Evolutionary conservation across 441 rosid species (phyloP).

Genomic region (Gossypium davidsonii): DNA sequence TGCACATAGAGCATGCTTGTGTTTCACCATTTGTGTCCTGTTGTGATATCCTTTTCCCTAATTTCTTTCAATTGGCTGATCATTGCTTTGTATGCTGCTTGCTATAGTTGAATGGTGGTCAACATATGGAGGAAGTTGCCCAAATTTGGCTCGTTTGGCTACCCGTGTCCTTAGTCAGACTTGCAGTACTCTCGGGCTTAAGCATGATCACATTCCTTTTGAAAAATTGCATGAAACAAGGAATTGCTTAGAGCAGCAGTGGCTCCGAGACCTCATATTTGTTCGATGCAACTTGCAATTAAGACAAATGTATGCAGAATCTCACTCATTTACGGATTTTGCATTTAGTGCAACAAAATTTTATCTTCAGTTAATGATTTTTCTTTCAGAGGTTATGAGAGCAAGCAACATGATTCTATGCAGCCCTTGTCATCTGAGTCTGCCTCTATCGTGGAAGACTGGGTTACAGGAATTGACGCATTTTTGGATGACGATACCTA

Average conservation of each 20-base stretch:
- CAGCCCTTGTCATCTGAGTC: constrained; percentile 53
- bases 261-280: constrained; percentile 50
- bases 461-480: constrained; percentile 53
- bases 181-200: constrained; percentile 50
- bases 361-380: constrained; percentile 7
- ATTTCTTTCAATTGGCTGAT: neutral
- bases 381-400: constrained; percentile 28
- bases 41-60: neutral
- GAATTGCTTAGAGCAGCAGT: constrained; percentile 52
- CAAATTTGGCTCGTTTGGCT: constrained; percentile 76
- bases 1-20: neutral
- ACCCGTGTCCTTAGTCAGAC: constrained; percentile 74
- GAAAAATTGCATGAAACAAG: constrained; percentile 44
- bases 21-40: neutral
- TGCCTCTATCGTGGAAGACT: constrained; percentile 49
- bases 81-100: neutral
- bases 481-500: constrained; percentile 39
- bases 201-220: constrained; percentile 30
- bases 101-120: constrained; percentile 94
- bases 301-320: constrained; percentile 39
- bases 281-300: constrained; percentile 59
- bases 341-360: neutral
- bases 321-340: neutral
- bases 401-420: constrained; percentile 28
- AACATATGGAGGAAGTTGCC: constrained; percentile 86